phyloP scores from a whole-genome alignment of 2,329 filamentous ascomycete species.

The Cordyceps pruinosa region DNA sequence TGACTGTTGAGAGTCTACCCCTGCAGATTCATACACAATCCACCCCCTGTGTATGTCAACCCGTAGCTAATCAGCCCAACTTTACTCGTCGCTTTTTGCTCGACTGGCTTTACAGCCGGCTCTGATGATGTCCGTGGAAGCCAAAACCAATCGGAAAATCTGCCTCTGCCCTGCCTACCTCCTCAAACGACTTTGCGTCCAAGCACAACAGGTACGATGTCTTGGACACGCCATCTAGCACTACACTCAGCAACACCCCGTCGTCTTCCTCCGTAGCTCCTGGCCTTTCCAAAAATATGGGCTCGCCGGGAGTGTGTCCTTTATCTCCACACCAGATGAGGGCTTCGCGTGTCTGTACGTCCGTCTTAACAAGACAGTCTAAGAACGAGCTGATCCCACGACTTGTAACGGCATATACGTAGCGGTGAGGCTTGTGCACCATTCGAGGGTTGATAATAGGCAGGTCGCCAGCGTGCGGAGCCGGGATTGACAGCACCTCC shows the following conservation, averaged over 20 bases:
- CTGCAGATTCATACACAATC: background rate
- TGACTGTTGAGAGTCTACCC: background rate
- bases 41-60: too few species aligned
- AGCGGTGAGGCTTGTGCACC: slow-evolving; percentile 47
- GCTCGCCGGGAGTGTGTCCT: slow-evolving; percentile 61
- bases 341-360: slow-evolving; percentile 45
- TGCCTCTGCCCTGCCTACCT: slow-evolving; percentile 58
- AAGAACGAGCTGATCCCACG: slow-evolving; percentile 53
- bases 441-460: slow-evolving; percentile 58
- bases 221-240: slow-evolving; percentile 53
- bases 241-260: slow-evolving; percentile 54
- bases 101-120: background rate
- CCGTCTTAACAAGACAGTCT: slow-evolving; percentile 60
- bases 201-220: slow-evolving; percentile 61
- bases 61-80: too few species aligned
- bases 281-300: slow-evolving; percentile 54
- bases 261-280: slow-evolving; percentile 50
- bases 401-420: slow-evolving; percentile 51
- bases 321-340: slow-evolving; percentile 49
- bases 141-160: slow-evolving; percentile 54
- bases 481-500: slow-evolving; percentile 39
- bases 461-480: slow-evolving; percentile 53
- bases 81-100: background rate
- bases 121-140: slow-evolving; percentile 54
- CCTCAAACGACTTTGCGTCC: slow-evolving; percentile 54